Evolutionary conservation across 2,329 filamentous ascomycete genomes (phyloP).

Genomic region (Fusarium devonianum): DNA sequence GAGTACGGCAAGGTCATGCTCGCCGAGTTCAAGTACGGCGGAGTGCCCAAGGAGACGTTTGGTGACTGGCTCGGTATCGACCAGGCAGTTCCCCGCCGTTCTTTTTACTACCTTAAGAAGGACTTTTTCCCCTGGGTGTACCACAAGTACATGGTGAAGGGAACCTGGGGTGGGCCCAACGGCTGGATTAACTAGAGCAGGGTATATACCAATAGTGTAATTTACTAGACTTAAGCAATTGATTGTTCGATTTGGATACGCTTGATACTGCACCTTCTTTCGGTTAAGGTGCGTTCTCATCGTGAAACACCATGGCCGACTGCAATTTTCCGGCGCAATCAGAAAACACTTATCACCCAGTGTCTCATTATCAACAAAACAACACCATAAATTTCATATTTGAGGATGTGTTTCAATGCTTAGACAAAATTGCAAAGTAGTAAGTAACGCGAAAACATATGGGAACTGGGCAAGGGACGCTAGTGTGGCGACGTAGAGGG

Average conservation of each 20-base stretch:
- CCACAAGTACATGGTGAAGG: slow-evolving; percentile 65
- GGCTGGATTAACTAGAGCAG: slow-evolving; percentile 50
- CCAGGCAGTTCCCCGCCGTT: slow-evolving; percentile 61
- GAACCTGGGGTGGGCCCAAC: slow-evolving; percentile 67
- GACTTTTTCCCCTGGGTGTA: slow-evolving; percentile 75
- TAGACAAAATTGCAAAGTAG: too few species aligned
- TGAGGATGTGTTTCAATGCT: too few species aligned
- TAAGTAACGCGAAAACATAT: too few species aligned
- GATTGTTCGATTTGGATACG: slow-evolving; percentile 10
- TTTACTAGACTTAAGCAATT: slow-evolving; percentile 4
- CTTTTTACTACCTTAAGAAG: slow-evolving; percentile 70
- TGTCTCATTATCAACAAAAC: too few species aligned
- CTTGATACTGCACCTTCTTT: not conserved
- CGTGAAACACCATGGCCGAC: too few species aligned
- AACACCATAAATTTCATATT: too few species aligned
- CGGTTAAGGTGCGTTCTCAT: not conserved
- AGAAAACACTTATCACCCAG: too few species aligned
- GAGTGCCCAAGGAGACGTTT: slow-evolving; percentile 69
- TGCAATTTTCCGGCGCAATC: too few species aligned
- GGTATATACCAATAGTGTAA: slow-evolving; percentile 7
- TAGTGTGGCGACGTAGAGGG: too few species aligned
- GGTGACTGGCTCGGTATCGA: slow-evolving; percentile 61
- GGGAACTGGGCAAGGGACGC: too few species aligned
- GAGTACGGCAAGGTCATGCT: slow-evolving; percentile 69
- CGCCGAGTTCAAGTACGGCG: slow-evolving; percentile 71